Percentiles rank a stretch among this genome's conserved stretches.
phyloP scores from a whole-genome alignment of 2,329 filamentous ascomycete genomes.

The Claviceps humidiphila region DNA sequence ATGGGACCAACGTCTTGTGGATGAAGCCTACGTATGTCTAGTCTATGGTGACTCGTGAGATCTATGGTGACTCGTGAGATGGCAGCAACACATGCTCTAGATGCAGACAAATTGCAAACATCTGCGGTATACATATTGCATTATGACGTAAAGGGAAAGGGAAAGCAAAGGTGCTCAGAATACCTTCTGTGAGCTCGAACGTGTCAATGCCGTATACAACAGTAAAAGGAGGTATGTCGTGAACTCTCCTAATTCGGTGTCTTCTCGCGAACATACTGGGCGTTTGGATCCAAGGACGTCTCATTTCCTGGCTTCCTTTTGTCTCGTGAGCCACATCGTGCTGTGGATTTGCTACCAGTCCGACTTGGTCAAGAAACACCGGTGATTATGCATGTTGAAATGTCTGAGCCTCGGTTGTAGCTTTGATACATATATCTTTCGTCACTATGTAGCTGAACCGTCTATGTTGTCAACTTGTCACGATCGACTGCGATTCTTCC shows the following conservation, averaged over 20 bases:
- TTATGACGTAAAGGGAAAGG: slow-evolving; percentile 61
- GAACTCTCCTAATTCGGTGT: slow-evolving; percentile 53
- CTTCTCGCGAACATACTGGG: slow-evolving; percentile 51
- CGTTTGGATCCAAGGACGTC: slow-evolving; percentile 49
- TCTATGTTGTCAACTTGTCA: too few species aligned
- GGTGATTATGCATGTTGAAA: too few species aligned
- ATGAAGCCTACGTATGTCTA: slow-evolving; percentile 72
- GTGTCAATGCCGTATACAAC: slow-evolving; percentile 66
- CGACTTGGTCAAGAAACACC: too few species aligned
- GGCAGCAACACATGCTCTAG: slow-evolving; percentile 56
- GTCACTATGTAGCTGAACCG: too few species aligned
- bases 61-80: slow-evolving; percentile 51
- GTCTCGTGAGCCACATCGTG: slow-evolving; percentile 27
- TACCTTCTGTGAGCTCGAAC: slow-evolving; percentile 59
- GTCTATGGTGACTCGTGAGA: slow-evolving; percentile 65
- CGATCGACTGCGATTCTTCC: too few species aligned
- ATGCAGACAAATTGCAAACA: slow-evolving; percentile 66
- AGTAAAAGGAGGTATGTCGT: slow-evolving; percentile 68
- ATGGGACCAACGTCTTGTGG: slow-evolving; percentile 62
- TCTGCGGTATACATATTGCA: slow-evolving; percentile 59
- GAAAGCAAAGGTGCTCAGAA: slow-evolving; percentile 64
- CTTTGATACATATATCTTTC: too few species aligned
- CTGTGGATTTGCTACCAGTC: slow-evolving; percentile 22
- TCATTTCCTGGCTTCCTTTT: slow-evolving; percentile 47
- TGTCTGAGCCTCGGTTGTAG: too few species aligned